A percentile compares a stretch with the other conserved stretches of the same genome.
Evolutionary conservation across 129 eudicot species (phyloP).

Genomic region (Daucus carota): DH1_v3.0 NC_030382.2:15064501-15065000

Average conservation of each 20-base stretch:
- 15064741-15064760: slow-evolving; percentile 49
- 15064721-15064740: slow-evolving; percentile 39
- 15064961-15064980: slow-evolving; percentile 24
- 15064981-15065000: slow-evolving; percentile 38
- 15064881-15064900: slow-evolving; percentile 32
- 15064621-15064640: not conserved
- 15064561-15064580: slow-evolving; percentile 26
- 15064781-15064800: slow-evolving; percentile 37
- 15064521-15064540: slow-evolving; percentile 17
- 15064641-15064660: slow-evolving; percentile 37
- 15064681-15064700: slow-evolving; percentile 52
- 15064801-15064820: slow-evolving; percentile 57
- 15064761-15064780: slow-evolving; percentile 32
- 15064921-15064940: slow-evolving; percentile 19
- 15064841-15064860: slow-evolving; percentile 42
- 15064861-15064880: slow-evolving; percentile 43
- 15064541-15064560: slow-evolving; percentile 19
- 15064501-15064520: slow-evolving; percentile 45
- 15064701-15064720: slow-evolving; percentile 32
- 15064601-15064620: slow-evolving; percentile 2
- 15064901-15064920: slow-evolving; percentile 22
- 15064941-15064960: slow-evolving; percentile 31
- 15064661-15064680: slow-evolving; percentile 35
- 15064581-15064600: not conserved
- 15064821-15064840: slow-evolving; percentile 45